Base-by-base conservation (phyloP, 1,284 basidiomycete species). In the Ganoderma meredithae region DNA sequence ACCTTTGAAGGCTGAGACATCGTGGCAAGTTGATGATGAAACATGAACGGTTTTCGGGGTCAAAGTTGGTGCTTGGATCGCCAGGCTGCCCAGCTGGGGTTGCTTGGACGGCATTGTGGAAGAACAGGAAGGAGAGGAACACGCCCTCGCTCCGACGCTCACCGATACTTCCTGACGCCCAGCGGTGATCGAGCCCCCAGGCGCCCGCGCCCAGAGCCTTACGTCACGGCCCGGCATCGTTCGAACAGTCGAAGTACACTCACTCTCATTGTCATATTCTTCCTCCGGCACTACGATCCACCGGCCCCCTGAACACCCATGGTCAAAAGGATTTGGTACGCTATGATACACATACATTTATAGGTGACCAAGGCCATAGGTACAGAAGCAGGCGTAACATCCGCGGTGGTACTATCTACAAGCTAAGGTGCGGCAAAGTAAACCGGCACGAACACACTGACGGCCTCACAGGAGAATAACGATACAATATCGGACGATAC, bases 1-100 rank as follows among this genome's bases (percentile, higher is more conserved):
- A 92, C 95, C 93, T 88, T 95, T 95, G 85, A 97, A 97, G 9
- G 93, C 75, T 22, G 88, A 88, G 41, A 97, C 84, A 76, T 96
- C 87, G 75, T 90, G 88, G 75, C 95, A 97, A 75, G 93, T 93
- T 72, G 86, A 82, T 25, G 88, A 81, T 25, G 89, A 86, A 62
- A 95, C 88, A 75, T 88, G 86, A 13, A 92, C 87, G 2, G 86
- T 81, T 71, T 90, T 89, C 56, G 87, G 84, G 41, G 84, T 82
- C 66, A 83, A 76, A 40, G 85, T 83, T 15, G 91, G 90, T 25
- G 85, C 86, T 79, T 92, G 89, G 61, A 93, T 79, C 13, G 90
- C 90, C 60, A 90, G 83, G 74, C 90, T 92, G 43, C 91, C 91
- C 27, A 93, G 83, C 64, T 76, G 77, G 67, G 88, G 88, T 71